Percentiles rank a stretch among this genome's conserved stretches.
phyloP scores from a whole-genome alignment of 2,329 filamentous ascomycete species.

The Thelonectria rubi region DNA sequence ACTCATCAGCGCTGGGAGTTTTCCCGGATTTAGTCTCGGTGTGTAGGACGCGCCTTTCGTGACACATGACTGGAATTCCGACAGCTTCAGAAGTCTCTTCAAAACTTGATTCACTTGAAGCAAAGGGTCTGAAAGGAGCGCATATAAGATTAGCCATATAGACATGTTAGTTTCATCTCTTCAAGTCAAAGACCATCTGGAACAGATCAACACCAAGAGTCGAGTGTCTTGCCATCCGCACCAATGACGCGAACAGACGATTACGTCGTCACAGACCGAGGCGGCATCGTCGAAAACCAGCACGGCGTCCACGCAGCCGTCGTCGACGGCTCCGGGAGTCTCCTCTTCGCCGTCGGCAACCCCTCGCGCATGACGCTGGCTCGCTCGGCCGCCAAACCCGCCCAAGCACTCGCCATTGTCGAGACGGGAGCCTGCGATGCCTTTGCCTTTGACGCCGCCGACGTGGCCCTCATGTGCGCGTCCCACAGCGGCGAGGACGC shows the following conservation, averaged over 20 bases:
- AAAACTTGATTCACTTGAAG: no score
- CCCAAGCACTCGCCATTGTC: conserved; percentile 54
- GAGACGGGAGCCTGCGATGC: conserved; percentile 52
- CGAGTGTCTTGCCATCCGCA: no score
- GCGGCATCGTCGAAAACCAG: conserved; percentile 54
- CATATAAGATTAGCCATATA: no score
- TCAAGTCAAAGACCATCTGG: no score
- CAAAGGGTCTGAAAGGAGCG: no score
- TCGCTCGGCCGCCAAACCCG: conserved; percentile 57
- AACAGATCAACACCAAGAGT: no score
- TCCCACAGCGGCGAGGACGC: conserved; percentile 56
- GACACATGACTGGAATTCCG: no score
- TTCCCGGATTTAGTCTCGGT: no score
- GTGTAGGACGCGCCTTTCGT: no score
- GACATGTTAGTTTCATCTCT: no score
- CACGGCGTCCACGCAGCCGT: conserved; percentile 56
- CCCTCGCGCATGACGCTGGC: conserved; percentile 53
- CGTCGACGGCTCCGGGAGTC: conserved; percentile 48
- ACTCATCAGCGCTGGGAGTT: no score
- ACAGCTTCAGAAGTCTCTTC: no score
- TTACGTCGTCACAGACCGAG: conserved; percentile 49
- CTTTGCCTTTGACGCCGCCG: conserved; percentile 50
- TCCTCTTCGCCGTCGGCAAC: conserved; percentile 53
- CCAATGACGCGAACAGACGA: conserved; percentile 28
- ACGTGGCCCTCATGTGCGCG: conserved; percentile 58